These are phyloP conservation scores for Pyrenophora tritici-repentis DNA, from an alignment of 2,329 filamentous ascomycete species.

Conservation along the genomic window DNA sequence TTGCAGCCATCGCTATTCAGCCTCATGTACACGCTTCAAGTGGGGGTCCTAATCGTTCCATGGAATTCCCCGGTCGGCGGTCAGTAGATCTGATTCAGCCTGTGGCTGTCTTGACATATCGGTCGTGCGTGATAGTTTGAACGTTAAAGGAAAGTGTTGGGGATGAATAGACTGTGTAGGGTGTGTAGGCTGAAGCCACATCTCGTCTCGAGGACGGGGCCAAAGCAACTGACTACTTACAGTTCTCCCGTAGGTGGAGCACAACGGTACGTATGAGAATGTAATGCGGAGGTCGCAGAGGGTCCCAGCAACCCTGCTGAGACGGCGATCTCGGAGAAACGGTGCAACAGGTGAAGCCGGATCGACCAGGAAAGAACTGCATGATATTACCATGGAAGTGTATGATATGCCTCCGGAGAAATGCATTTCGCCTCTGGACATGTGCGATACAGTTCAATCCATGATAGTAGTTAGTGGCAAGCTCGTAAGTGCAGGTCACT, in stretches of 20 bases:
- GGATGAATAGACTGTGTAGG: background rate
- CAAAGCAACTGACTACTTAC: background rate
- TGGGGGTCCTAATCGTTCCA: no score
- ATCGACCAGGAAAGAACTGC: background rate
- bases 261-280: background rate
- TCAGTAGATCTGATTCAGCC: slow-evolving; percentile 3
- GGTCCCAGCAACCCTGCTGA: background rate
- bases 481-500: background rate
- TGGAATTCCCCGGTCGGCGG: no score
- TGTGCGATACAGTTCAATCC: background rate
- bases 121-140: background rate
- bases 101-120: slow-evolving; percentile 7
- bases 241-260: background rate
- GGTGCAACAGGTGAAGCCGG: slow-evolving; percentile 2
- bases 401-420: no score
- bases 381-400: background rate
- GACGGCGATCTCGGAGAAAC: slow-evolving; percentile 3
- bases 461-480: slow-evolving; percentile 3
- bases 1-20: background rate
- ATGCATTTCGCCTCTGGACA: background rate
- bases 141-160: background rate
- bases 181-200: background rate
- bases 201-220: background rate
- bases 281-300: slow-evolving; percentile 1
- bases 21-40: no score